Conservation (phyloP, 441 rosid genomes). For the Adansonia rubrostipa region DNA sequence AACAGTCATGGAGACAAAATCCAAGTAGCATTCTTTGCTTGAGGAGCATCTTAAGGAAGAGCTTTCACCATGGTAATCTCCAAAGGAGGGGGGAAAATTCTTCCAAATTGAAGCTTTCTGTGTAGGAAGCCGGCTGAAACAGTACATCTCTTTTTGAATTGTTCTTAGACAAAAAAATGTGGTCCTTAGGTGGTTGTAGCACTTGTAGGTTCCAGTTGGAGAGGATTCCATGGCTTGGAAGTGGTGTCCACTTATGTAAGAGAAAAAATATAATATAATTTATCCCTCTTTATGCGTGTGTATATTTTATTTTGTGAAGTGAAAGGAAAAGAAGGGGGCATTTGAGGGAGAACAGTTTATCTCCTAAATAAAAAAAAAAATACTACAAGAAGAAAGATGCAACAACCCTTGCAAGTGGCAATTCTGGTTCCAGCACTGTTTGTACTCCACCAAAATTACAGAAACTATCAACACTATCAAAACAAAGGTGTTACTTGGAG, state of each 20-base stretch:
- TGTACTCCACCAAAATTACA: background rate
- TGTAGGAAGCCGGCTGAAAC: background rate
- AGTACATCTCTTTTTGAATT: constrained; percentile 13
- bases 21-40: constrained; percentile 13
- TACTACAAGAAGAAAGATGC: constrained; percentile 21
- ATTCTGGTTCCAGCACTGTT: background rate
- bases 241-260: background rate
- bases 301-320: background rate
- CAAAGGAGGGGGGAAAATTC: background rate
- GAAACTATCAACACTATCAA: background rate
- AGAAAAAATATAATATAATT: background rate
- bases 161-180: background rate
- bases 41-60: background rate
- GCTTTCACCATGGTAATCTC: background rate
- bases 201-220: background rate
- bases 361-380: background rate
- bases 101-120: background rate
- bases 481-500: background rate
- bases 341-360: background rate
- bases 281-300: background rate
- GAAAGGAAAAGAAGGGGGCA: background rate
- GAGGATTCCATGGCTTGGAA: background rate
- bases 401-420: background rate
- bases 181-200: background rate
- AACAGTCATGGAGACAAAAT: background rate